Base-by-base conservation (phyloP, 805 yeast genomes). In the Metschnikowia baotianmanensis region DNA sequence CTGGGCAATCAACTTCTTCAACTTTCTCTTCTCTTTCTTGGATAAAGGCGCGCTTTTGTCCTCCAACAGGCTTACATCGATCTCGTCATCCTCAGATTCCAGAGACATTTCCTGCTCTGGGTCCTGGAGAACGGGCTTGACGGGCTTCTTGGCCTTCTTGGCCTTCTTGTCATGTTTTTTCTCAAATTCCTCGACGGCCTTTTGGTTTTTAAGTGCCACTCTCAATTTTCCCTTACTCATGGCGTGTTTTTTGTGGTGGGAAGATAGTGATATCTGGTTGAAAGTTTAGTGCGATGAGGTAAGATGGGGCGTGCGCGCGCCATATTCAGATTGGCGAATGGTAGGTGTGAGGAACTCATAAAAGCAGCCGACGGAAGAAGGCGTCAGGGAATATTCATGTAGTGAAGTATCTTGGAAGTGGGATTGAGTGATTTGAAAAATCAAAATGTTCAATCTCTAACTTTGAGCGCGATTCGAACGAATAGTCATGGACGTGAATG, bases 21-120 rank as follows among this genome's bases (percentile, higher is more conserved):
- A 63, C 53, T 72, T 67, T 66, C 85, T 77, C 57, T 71, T 73
- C 37, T 80, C 85, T 52, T 80, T 83, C 62, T 77, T 81, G 34
- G 86, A 80, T 42, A 82, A 66, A 15, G 72, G 46, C 9, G 45
- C 35, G 28, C 38, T 46, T 24, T 42, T 40, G 33, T 28, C 36
- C 17, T 23, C 41, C 34, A 42, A 21, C 11, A 38, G 65, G 18
- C 61, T 57, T 48, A 80, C 72, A 48, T 79, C 65, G 43, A 76
- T 77, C 19, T 62, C 75, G 31, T 56, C 63, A 8, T 45, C 51
- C 34, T 58, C 67, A 17, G 48, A 43, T 47, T 54, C 52, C 39
- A 49, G 50, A 32, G 31, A 38, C 22, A 32, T 36, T n/a, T 42
- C 40, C 4, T 31, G 37, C 24, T 37, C 46, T 11, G 41, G 38